Evolutionary conservation across 164 flowering plant species (phyloP).

Genomic region (Kingdonia uniflora): DNA sequence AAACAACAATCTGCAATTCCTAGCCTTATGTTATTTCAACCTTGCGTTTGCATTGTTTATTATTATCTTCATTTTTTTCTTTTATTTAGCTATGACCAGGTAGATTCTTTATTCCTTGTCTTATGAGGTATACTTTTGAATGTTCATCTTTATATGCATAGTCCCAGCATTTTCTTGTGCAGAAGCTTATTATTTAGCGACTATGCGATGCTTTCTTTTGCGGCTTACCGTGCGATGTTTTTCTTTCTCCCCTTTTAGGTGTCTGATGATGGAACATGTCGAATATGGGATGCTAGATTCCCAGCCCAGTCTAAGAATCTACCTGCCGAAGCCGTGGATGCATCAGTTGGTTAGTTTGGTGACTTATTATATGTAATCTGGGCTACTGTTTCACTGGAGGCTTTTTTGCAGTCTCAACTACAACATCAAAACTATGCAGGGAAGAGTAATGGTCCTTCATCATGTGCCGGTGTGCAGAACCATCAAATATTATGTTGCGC

Average conservation of each 20-base stretch:
- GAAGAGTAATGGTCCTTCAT: conserved; percentile 38
- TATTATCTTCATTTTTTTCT: too few species aligned
- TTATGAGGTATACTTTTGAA: too few species aligned
- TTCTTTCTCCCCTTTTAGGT: conserved; percentile 33
- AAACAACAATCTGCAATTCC: too few species aligned
- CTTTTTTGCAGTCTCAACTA: conserved; percentile 5
- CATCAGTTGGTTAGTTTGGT: conserved; percentile 37
- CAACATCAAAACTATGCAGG: conserved; percentile 33
- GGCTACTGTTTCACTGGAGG: conserved; percentile 15
- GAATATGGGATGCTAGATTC: conserved; percentile 94
- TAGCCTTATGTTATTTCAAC: too few species aligned
- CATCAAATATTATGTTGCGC: conserved; percentile 89
- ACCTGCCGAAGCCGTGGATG: conserved; percentile 60
- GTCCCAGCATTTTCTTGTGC: too few species aligned
- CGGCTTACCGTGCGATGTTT: too few species aligned
- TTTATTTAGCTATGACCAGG: too few species aligned
- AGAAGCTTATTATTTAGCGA: too few species aligned
- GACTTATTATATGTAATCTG: background rate
- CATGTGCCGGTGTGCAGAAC: conserved; percentile 36
- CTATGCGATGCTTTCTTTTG: too few species aligned
- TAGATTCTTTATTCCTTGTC: too few species aligned
- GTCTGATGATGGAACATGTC: conserved; percentile 95
- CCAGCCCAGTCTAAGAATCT: conserved; percentile 46
- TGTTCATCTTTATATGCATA: too few species aligned
- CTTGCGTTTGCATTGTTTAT: too few species aligned